phyloP scores from a whole-genome alignment of 1,284 basidiomycete genomes.

The Malassezia globosa region DNA sequence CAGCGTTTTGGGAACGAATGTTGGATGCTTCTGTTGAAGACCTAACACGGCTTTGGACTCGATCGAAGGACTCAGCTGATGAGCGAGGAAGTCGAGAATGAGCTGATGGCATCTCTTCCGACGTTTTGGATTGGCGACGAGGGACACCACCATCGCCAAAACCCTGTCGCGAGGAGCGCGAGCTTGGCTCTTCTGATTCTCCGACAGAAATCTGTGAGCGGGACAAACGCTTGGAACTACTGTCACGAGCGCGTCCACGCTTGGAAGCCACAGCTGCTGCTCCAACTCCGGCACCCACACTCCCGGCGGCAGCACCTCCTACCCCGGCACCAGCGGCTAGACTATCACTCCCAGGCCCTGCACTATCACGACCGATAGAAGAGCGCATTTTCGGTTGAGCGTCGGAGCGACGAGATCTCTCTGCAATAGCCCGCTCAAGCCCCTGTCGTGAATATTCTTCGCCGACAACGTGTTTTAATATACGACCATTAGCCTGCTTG shows the following conservation, averaged over 20 bases:
- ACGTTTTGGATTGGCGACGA: background rate
- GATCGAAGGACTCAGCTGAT: background rate
- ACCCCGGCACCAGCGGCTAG: constrained; percentile 7
- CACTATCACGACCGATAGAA: background rate
- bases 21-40: background rate
- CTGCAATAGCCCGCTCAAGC: constrained; percentile 33
- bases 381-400: background rate
- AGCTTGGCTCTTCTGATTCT: no score
- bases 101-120: background rate
- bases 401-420: constrained; percentile 18
- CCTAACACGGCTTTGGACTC: background rate
- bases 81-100: background rate
- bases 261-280: no score
- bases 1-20: no score
- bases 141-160: no score
- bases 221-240: background rate
- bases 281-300: constrained; percentile 16
- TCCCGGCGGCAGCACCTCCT: constrained; percentile 16
- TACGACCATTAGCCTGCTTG: constrained; percentile 37
- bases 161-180: no score
- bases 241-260: background rate
- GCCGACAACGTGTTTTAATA: constrained; percentile 35
- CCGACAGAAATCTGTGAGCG: no score
- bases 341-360: constrained; percentile 10
- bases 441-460: constrained; percentile 23